These are phyloP conservation scores for Kwoniella shandongensis DNA, from an alignment of 768 basidiomycete genomes.

Conservation along the genomic window DNA sequence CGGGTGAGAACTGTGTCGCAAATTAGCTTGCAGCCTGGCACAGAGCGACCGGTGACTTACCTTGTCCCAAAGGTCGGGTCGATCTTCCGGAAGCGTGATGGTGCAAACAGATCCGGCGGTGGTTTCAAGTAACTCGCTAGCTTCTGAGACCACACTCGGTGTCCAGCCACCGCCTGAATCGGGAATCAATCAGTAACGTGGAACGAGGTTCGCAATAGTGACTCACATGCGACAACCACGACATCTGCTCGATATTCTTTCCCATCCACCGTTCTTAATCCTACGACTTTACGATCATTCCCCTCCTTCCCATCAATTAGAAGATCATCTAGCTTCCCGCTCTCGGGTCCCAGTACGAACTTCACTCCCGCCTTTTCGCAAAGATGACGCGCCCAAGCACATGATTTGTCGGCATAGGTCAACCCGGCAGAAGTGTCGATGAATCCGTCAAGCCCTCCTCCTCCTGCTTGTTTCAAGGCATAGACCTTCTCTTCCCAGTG, in stretches of 20 bases:
- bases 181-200: too few relatives aligned
- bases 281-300: constrained; percentile 10
- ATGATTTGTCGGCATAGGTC: constrained; percentile 36
- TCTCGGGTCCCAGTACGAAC: constrained; percentile 24
- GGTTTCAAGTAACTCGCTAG: constrained; percentile 22
- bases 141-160: constrained; percentile 28
- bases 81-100: constrained; percentile 29
- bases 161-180: constrained; percentile 43
- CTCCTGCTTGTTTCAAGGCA: constrained; percentile 7
- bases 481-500: constrained; percentile 26
- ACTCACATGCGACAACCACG: constrained; percentile 34
- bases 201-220: too few relatives aligned
- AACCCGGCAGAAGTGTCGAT: constrained; percentile 35
- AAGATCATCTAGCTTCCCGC: constrained; percentile 23
- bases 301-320: constrained; percentile 5
- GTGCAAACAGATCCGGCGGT: constrained; percentile 31
- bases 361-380: constrained; percentile 27
- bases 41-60: neutral
- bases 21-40: neutral
- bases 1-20: constrained; percentile 24
- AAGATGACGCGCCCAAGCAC: constrained; percentile 30
- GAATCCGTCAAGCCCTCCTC: constrained; percentile 23
- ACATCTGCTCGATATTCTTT: constrained; percentile 23
- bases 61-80: constrained; percentile 29
- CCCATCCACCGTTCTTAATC: constrained; percentile 31